These are phyloP conservation scores for Chrysoporthe austroafricana DNA, from an alignment of 2,329 filamentous ascomycete species.

Conservation along the genomic window DNA sequence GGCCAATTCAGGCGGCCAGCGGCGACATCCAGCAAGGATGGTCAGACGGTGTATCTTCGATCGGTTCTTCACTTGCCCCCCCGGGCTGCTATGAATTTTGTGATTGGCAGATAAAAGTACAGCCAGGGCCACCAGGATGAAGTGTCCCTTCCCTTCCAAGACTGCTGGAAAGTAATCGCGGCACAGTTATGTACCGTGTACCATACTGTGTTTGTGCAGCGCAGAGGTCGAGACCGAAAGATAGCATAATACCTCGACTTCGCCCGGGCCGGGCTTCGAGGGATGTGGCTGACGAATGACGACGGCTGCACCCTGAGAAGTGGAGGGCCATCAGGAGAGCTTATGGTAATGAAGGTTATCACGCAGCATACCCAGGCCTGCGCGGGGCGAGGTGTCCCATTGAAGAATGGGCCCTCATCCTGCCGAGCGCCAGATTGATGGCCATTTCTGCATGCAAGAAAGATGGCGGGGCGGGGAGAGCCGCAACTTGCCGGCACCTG, in stretches of 20 bases:
- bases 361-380: background rate
- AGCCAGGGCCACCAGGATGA: conserved; percentile 14
- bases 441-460: conserved; percentile 18
- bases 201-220: conserved; percentile 25
- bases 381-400: background rate
- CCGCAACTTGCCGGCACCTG: conserved; percentile 8
- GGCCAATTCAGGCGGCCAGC: conserved; percentile 16
- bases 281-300: conserved; percentile 26
- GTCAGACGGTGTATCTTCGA: background rate
- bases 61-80: conserved; percentile 6
- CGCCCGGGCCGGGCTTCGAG: conserved; percentile 1
- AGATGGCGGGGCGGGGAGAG: conserved; percentile 16
- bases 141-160: conserved; percentile 9
- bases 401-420: background rate
- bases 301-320: conserved; percentile 9
- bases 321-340: background rate
- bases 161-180: background rate
- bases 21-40: conserved; percentile 4
- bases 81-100: conserved; percentile 23
- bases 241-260: background rate
- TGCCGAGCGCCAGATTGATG: conserved; percentile 18
- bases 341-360: conserved; percentile 11
- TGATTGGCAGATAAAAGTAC: conserved; percentile 26
- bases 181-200: conserved; percentile 19
- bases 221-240: conserved; percentile 14